Evolutionary conservation across 2,329 filamentous ascomycete genomes (phyloP).

Genomic region (Sporothrix mexicana): DNA sequence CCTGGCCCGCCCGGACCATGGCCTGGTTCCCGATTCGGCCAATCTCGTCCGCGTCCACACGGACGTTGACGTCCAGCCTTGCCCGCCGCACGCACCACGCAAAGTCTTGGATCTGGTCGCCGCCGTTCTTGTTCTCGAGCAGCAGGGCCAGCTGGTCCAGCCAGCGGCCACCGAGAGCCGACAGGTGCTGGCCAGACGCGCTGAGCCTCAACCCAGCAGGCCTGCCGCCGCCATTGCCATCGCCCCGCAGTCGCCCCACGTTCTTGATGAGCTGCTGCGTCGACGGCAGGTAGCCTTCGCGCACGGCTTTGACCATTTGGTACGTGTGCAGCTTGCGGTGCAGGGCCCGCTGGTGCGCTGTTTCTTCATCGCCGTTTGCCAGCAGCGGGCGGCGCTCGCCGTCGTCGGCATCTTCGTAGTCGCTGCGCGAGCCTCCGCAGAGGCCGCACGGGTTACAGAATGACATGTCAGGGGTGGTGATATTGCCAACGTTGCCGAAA

Average conservation of each 20-base stretch:
- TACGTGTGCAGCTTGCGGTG: slow-evolving; percentile 93
- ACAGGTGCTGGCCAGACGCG: slow-evolving; percentile 73
- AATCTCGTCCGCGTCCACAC: slow-evolving; percentile 53
- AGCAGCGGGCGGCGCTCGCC: slow-evolving; percentile 30
- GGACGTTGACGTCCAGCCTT: slow-evolving; percentile 62
- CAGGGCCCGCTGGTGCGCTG: slow-evolving; percentile 73
- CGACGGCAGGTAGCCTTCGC: slow-evolving; percentile 88
- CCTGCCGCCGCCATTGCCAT: slow-evolving; percentile 58
- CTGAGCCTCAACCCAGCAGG: slow-evolving; percentile 78
- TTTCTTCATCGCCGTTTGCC: slow-evolving; percentile 65
- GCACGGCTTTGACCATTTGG: slow-evolving; percentile 84
- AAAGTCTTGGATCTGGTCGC: slow-evolving; percentile 89
- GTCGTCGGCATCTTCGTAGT: slow-evolving; percentile 29
- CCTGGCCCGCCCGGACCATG: slow-evolving; percentile 49
- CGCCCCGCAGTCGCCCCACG: slow-evolving; percentile 48
- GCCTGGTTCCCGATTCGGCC: slow-evolving; percentile 66
- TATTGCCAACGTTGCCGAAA: too few relatives aligned
- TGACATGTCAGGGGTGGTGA: neutral
- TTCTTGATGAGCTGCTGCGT: slow-evolving; percentile 84
- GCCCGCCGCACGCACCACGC: slow-evolving; percentile 83
- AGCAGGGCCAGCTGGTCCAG: slow-evolving; percentile 82
- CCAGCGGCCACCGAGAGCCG: slow-evolving; percentile 74
- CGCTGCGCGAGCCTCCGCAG: slow-evolving; percentile 7
- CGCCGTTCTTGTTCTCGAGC: slow-evolving; percentile 78
- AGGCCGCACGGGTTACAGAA: neutral